Percentiles rank a stretch among this genome's conserved stretches.
phyloP scores from a whole-genome alignment of 768 basidiomycete species.

The Pholiota microspora region DNA sequence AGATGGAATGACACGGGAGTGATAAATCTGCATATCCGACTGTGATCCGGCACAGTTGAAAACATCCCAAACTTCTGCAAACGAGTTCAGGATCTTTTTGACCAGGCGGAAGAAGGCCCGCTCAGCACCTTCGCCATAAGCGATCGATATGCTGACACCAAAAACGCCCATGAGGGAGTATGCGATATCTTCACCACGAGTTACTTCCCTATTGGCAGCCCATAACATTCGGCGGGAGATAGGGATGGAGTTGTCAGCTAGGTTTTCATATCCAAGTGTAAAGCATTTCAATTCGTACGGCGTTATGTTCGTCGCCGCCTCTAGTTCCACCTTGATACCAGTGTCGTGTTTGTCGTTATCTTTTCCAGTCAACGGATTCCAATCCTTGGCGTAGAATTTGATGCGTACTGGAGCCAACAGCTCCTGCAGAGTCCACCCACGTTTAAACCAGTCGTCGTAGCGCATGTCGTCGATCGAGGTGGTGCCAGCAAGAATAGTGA shows the following conservation, averaged over 20 bases:
- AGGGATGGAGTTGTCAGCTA: not conserved
- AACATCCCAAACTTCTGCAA: conserved; percentile 7
- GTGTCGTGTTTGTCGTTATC: conserved; percentile 2
- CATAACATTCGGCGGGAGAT: conserved; percentile 7
- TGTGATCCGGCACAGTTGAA: conserved; percentile 7
- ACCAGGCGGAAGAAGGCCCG: conserved; percentile 7
- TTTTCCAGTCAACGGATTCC: not conserved
- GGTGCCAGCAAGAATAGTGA: conserved; percentile 1
- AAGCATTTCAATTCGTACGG: conserved; percentile 1
- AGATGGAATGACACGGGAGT: conserved; percentile 4
- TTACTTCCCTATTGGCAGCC: conserved; percentile 6
- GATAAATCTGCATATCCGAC: not conserved
- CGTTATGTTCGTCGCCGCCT: conserved; percentile 5
- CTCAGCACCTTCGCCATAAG: conserved; percentile 8
- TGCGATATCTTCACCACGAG: conserved; percentile 9
- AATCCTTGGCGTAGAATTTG: conserved; percentile 7
- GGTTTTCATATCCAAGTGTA: conserved; percentile 1
- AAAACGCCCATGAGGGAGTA: conserved; percentile 9
- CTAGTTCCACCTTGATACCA: not conserved
- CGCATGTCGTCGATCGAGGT: not conserved
- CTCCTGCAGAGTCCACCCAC: conserved; percentile 12
- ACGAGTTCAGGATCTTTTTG: conserved; percentile 5
- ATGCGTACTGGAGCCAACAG: conserved; percentile 2
- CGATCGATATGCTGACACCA: conserved; percentile 5
- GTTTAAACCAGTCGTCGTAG: conserved; percentile 6